Conservation (phyloP, 495 filamentous ascomycete species). For the Aspergillus steynii region DNA sequence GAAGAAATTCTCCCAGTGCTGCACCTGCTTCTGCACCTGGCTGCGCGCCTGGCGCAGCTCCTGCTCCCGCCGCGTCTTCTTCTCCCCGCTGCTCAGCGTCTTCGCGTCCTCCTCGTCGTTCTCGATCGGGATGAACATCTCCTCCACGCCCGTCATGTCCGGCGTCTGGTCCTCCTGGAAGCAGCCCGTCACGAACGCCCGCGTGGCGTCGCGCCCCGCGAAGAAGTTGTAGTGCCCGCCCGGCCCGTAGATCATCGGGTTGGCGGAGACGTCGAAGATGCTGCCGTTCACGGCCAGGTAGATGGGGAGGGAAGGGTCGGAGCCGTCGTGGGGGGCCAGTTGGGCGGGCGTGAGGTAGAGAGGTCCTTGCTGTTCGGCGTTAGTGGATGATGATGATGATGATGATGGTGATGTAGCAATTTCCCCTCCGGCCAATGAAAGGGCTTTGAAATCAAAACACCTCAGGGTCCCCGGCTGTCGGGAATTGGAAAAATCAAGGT, state of each 20-base stretch:
- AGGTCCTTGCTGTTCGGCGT: conserved; percentile 47
- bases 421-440: neutral
- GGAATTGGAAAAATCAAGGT: conserved; percentile 7
- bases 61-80: conserved; percentile 54
- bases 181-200: conserved; percentile 95
- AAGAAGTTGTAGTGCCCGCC: conserved; percentile 89
- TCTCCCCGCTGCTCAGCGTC: conserved; percentile 51
- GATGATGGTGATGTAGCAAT: neutral
- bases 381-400: conserved; percentile 2
- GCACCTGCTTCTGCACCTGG: conserved; percentile 45
- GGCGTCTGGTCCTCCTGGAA: conserved; percentile 81
- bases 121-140: conserved; percentile 80
- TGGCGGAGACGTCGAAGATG: conserved; percentile 88
- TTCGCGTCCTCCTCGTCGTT: conserved; percentile 53
- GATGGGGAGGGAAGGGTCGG: conserved; percentile 71
- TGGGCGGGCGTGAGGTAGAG: conserved; percentile 67
- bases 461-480: neutral
- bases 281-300: conserved; percentile 91
- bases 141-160: conserved; percentile 83
- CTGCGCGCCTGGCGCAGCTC: conserved; percentile 46
- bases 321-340: conserved; percentile 77
- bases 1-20: conserved; percentile 66
- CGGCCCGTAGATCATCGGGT: conserved; percentile 77
- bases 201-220: conserved; percentile 80
- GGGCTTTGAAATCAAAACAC: neutral